phyloP scores from a whole-genome alignment of 345 rosid species.

The Angophora floribunda region DNA sequence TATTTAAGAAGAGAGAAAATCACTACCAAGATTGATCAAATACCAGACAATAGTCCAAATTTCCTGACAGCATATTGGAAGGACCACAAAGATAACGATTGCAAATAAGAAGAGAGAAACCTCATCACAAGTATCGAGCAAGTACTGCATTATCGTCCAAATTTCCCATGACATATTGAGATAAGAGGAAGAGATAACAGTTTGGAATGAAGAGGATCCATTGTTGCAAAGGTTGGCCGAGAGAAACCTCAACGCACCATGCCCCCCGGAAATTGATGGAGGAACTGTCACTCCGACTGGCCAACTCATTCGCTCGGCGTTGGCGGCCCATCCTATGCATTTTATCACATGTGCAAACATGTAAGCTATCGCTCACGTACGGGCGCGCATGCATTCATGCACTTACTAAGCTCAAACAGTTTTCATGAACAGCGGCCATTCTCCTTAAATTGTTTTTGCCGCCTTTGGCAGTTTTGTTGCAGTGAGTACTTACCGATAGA shows the following conservation, averaged over 20 bases:
- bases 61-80: background rate
- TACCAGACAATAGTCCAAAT: background rate
- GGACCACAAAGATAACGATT: background rate
- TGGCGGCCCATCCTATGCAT: background rate
- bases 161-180: background rate
- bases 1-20: background rate
- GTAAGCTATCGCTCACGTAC: background rate
- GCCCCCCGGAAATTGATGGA: background rate
- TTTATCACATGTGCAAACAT: background rate
- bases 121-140: background rate
- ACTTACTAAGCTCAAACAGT: background rate
- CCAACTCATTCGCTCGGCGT: background rate
- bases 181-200: background rate
- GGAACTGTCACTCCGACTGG: background rate
- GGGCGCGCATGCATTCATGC: background rate
- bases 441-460: background rate
- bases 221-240: background rate
- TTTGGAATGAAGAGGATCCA: background rate
- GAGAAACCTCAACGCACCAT: background rate
- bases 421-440: background rate
- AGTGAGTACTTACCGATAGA: background rate
- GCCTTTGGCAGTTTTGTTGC: background rate
- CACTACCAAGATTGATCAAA: background rate
- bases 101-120: background rate
- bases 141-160: background rate